These are phyloP conservation scores for Fusarium begoniae DNA, from an alignment of 2,329 filamentous ascomycete species.

Conservation along the genomic window DNA sequence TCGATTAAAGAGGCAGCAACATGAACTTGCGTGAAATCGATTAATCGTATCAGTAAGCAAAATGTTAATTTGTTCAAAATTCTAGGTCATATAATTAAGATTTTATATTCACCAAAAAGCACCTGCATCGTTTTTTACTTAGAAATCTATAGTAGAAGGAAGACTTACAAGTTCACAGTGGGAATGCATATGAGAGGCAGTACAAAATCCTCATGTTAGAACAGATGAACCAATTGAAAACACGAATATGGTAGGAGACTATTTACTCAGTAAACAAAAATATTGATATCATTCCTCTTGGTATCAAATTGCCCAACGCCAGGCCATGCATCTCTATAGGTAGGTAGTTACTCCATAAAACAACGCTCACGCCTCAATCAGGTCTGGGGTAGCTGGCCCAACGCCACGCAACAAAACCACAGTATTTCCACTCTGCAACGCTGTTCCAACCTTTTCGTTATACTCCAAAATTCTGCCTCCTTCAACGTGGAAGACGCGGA, in stretches of 20 bases:
- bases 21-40: background rate
- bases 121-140: background rate
- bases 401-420: conserved; percentile 89
- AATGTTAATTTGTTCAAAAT: background rate
- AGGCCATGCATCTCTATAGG: conserved; percentile 24
- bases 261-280: background rate
- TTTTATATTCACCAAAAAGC: background rate
- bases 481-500: conserved; percentile 94
- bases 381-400: conserved; percentile 74
- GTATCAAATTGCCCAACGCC: conserved; percentile 30
- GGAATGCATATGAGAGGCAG: too few relatives aligned
- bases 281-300: background rate
- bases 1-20: background rate
- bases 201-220: too few relatives aligned
- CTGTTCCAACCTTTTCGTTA: conserved; percentile 81
- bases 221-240: background rate
- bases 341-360: background rate
- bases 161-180: too few relatives aligned
- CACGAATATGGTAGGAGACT: background rate
- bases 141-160: too few relatives aligned
- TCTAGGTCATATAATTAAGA: background rate
- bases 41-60: background rate
- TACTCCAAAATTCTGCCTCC: conserved; percentile 88
- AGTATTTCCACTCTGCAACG: conserved; percentile 83
- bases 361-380: conserved; percentile 62